Evolutionary conservation across 495 filamentous ascomycete species (phyloP), one percentile per base, ranked within the genome.

Genomic region (Umbilicaria muhlenbergii): DNA sequence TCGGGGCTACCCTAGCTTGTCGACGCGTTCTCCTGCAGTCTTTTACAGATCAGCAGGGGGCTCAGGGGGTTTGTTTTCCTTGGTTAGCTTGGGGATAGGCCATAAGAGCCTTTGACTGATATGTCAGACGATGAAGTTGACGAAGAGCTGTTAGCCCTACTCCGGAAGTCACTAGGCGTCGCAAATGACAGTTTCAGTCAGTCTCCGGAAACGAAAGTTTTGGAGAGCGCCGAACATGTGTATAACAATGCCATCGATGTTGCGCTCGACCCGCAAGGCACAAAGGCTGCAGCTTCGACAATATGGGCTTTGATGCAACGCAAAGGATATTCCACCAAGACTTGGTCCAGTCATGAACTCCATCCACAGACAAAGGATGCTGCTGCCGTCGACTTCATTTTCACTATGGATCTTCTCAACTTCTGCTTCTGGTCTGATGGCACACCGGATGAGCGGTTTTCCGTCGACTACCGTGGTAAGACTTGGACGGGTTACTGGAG

Each of bases 401-500:
- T 98, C 58, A 82, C 82, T 12, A 92, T 96, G 86, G 91, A 98
- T 56, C 58, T 98, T 12, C 66, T 98, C 43, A 98, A 98, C 57
- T 98, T 96, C 53, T 87, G 77, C 24, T 98, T 98, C 60, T 98
- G 89, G 88, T 89, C 83, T 18, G 78, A 80, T 31, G 64, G 66
- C 41, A 47, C 60, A 5, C 64, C 70, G 16, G 69, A 75, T 31
- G 66, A 73, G 11, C 66, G 83, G 28, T 96, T 92, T 60, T 68
- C 79, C 8, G 68, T 96, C 6, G 77, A 80, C 35, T 96, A 94
- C 57, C 71, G 70, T 16, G 87, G 77, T 21, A 79, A 75, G 61
- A 73, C 60, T 42, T 94, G 84, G 82, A 94, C 87, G 2, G 91
- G 91, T 21, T 98, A 98, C 54, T 94, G 84, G 81, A 94, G 86